Evolutionary conservation across 2,329 filamentous ascomycete genomes (phyloP).

Genomic region (Colletotrichum sp.): DNA sequence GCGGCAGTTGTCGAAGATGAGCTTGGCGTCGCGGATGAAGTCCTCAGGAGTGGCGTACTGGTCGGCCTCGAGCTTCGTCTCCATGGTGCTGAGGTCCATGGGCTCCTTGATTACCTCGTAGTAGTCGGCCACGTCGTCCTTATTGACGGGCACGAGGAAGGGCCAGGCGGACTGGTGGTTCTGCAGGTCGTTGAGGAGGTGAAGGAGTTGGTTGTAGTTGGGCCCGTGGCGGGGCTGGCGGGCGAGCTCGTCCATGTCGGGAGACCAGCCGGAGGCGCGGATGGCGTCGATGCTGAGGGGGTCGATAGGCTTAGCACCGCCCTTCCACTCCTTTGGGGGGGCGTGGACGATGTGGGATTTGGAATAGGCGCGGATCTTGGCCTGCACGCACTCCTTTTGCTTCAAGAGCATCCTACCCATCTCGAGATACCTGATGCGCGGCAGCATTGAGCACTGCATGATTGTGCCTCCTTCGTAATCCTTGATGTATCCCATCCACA

Average conservation of each 20-base stretch:
- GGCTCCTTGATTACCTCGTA: slow-evolving; percentile 98
- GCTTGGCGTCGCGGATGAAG: slow-evolving; percentile 84
- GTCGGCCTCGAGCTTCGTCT: slow-evolving; percentile 91
- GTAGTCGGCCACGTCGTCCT: slow-evolving; percentile 97
- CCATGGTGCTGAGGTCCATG: slow-evolving; percentile 97
- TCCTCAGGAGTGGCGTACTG: slow-evolving; percentile 91
- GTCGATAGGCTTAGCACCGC: slow-evolving; percentile 76
- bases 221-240: slow-evolving; percentile 94
- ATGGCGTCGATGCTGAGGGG: slow-evolving; percentile 88
- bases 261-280: slow-evolving; percentile 90
- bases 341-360: slow-evolving; percentile 87
- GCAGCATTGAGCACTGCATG: slow-evolving; percentile 99
- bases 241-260: slow-evolving; percentile 96
- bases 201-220: slow-evolving; percentile 92
- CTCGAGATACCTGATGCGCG: slow-evolving; percentile 92
- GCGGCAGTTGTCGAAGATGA: slow-evolving; percentile 94
- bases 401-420: slow-evolving; percentile 92
- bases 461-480: slow-evolving; percentile 99
- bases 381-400: slow-evolving; percentile 93
- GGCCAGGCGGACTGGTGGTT: slow-evolving; percentile 95
- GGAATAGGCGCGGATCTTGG: slow-evolving; percentile 91
- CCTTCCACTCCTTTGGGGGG: slow-evolving; percentile 86
- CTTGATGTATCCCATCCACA: slow-evolving; percentile 99
- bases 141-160: slow-evolving; percentile 91
- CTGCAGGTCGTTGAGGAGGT: slow-evolving; percentile 92